Conservation (phyloP, 2,329 filamentous ascomycete species). For the Penicillium hesseltinei region DNA sequence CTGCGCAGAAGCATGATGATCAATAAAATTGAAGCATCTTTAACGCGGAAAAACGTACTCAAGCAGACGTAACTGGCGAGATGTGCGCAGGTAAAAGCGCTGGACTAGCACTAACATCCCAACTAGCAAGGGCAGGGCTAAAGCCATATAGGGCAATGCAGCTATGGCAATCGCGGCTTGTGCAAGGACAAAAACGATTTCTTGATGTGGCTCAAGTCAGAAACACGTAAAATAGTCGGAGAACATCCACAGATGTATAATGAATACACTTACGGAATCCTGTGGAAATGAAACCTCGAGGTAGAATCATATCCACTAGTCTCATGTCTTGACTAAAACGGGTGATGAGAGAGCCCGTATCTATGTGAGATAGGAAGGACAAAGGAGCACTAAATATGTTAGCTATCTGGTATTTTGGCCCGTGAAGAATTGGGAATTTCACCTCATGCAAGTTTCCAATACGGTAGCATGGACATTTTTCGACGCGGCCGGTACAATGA, state of each 20-base stretch:
- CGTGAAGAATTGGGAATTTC: neutral
- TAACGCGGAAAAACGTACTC: conserved; percentile 1
- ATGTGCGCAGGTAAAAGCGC: conserved; percentile 17
- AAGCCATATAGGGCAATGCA: too few relatives aligned
- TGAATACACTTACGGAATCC: too few relatives aligned
- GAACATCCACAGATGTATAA: too few relatives aligned
- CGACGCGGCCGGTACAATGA: conserved; percentile 19
- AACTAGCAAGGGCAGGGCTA: conserved; percentile 8
- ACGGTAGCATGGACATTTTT: conserved; percentile 25
- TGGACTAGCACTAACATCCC: conserved; percentile 15
- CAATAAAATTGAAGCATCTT: neutral
- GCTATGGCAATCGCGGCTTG: too few relatives aligned
- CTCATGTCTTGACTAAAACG: too few relatives aligned
- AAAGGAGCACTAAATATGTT: neutral
- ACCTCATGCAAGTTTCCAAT: conserved; percentile 17
- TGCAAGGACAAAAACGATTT: too few relatives aligned
- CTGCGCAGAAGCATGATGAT: neutral
- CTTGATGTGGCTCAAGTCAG: too few relatives aligned
- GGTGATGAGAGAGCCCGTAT: too few relatives aligned
- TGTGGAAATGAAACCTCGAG: too few relatives aligned
- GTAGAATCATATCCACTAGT: too few relatives aligned
- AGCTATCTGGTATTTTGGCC: neutral
- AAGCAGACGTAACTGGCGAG: conserved; percentile 19
- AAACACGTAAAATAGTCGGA: too few relatives aligned
- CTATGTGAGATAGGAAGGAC: too few relatives aligned